A percentile compares a stretch with the other conserved stretches of the same genome.
phyloP scores from a whole-genome alignment of 169 alveolate species.

The Blepharisma undulans region DNA sequence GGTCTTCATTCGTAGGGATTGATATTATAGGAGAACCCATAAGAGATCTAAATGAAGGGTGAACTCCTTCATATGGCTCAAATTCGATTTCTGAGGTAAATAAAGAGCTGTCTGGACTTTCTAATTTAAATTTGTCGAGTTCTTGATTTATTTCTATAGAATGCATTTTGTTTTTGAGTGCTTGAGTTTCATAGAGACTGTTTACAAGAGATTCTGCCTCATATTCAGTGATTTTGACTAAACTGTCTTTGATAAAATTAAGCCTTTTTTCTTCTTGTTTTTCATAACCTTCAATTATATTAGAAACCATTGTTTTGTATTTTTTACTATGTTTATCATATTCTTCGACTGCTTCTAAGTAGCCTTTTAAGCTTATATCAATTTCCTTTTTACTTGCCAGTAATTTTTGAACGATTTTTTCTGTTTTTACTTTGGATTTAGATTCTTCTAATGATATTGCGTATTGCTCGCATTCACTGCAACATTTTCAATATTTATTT shows the following conservation, averaged over 20 bases:
- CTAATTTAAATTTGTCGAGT: neutral
- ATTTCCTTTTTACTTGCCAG: neutral
- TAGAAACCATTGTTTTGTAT: neutral
- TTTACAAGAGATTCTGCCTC: constrained; percentile 29
- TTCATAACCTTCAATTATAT: neutral
- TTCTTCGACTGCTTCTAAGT: neutral
- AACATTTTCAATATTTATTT: neutral
- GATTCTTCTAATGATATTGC: neutral
- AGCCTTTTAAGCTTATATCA: neutral
- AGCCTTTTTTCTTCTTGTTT: constrained; percentile 35
- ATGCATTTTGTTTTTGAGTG: neutral
- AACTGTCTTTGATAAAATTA: constrained; percentile 16
- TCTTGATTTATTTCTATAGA: neutral
- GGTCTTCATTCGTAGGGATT: neutral
- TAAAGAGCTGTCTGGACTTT: neutral
- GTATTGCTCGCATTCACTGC: neutral
- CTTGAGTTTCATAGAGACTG: neutral
- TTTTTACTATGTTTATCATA: neutral
- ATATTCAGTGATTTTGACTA: constrained; percentile 34
- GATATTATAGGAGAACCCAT: neutral
- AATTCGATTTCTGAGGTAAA: neutral
- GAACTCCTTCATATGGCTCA: neutral
- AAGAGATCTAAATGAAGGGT: neutral
- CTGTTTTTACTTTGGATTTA: neutral
- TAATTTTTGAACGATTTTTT: neutral